A percentile compares a stretch with the other conserved stretches of the same genome.
Evolutionary conservation across 495 filamentous ascomycete genomes (phyloP).

Genomic region (Hypoxylon fuscum): DNA sequence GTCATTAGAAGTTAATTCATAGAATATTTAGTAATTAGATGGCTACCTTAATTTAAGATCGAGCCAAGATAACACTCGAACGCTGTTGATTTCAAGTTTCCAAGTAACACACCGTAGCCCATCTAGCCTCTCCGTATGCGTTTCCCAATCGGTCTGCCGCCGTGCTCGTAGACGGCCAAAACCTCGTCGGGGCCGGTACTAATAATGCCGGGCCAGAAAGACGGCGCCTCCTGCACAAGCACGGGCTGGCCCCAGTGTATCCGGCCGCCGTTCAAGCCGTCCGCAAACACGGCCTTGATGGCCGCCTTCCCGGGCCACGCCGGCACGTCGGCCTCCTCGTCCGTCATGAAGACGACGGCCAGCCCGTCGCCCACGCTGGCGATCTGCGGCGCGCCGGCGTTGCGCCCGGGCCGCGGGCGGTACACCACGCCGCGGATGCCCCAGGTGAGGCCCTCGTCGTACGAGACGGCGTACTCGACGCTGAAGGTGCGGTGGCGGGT

Average conservation of each 20-base stretch:
- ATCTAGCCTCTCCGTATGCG: slow-evolving; percentile 13
- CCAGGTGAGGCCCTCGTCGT: slow-evolving; percentile 66
- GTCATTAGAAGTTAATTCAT: no score
- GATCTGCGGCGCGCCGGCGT: slow-evolving; percentile 68
- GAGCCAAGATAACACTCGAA: no score
- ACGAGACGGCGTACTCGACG: slow-evolving; percentile 64
- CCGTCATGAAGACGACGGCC: slow-evolving; percentile 68
- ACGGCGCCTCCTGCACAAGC: slow-evolving; percentile 33
- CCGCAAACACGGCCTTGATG: slow-evolving; percentile 43
- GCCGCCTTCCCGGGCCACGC: slow-evolving; percentile 44
- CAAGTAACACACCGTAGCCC: background rate
- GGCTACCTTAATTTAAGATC: no score
- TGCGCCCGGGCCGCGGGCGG: slow-evolving; percentile 49
- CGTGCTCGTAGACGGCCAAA: slow-evolving; percentile 41
- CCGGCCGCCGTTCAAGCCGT: slow-evolving; percentile 20
- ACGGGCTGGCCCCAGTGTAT: slow-evolving; percentile 33
- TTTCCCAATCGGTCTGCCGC: slow-evolving; percentile 37
- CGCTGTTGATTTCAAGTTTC: background rate
- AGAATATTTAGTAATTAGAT: background rate
- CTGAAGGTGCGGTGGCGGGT: slow-evolving; percentile 59
- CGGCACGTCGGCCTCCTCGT: slow-evolving; percentile 56
- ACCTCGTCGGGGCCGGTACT: slow-evolving; percentile 34
- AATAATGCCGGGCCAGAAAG: slow-evolving; percentile 40
- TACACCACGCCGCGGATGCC: slow-evolving; percentile 63
- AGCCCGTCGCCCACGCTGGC: slow-evolving; percentile 56